Evolutionary conservation across 352 stramenopile genomes (phyloP).

Genomic region (Phytopythium montanum): DNA sequence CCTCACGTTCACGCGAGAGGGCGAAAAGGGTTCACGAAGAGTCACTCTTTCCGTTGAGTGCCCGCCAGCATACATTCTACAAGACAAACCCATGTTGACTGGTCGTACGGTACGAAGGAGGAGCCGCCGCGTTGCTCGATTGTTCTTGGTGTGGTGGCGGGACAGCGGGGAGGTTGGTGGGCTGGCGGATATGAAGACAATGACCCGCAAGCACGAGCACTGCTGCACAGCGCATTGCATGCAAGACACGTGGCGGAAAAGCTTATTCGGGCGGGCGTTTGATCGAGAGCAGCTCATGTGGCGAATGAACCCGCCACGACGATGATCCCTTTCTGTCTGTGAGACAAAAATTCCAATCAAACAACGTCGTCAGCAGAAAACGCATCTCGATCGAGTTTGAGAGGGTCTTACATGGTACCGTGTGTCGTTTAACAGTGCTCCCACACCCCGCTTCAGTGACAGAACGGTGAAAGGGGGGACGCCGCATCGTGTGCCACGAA

Average conservation of each 20-base stretch:
- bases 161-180: too few species aligned
- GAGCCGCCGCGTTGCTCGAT: background rate
- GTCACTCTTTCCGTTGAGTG: background rate
- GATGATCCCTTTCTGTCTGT: conserved; percentile 5
- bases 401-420: background rate
- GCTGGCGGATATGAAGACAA: too few species aligned
- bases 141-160: background rate
- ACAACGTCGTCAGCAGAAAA: conserved; percentile 3
- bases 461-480: too few species aligned
- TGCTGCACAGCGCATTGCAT: too few species aligned
- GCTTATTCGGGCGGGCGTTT: background rate
- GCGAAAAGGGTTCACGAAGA: background rate
- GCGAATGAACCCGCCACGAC: too few species aligned
- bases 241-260: too few species aligned
- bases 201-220: too few species aligned
- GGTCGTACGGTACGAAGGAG: background rate
- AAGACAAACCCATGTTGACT: background rate
- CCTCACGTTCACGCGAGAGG: background rate
- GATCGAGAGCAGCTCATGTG: too few species aligned
- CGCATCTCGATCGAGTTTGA: background rate
- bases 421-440: background rate
- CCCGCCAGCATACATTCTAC: background rate
- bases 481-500: too few species aligned
- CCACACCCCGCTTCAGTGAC: background rate
- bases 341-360: conserved; percentile 7